Evolutionary conservation across 148 eudicot genomes (phyloP).

Genomic region (Oxyria digyna): DNA sequence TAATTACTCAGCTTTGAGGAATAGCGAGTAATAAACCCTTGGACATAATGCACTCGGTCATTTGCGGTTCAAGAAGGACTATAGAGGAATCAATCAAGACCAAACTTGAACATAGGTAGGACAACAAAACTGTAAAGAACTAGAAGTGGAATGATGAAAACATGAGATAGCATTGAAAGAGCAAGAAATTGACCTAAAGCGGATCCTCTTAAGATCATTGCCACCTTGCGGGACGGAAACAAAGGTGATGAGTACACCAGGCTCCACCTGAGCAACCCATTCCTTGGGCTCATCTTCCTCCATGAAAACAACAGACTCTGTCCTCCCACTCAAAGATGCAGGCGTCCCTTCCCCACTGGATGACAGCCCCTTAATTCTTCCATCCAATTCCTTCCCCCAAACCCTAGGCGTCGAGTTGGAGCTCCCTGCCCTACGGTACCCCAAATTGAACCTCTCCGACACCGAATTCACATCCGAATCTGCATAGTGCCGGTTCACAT

Average conservation of each 20-base stretch:
- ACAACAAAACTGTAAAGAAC: background rate
- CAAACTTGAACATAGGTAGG: background rate
- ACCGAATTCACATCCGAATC: constrained; percentile 45
- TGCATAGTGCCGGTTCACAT: constrained; percentile 23
- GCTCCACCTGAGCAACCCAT: constrained; percentile 99
- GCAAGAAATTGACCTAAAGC: constrained; percentile 51
- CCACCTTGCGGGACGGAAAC: constrained; percentile 75
- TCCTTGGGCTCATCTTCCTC: constrained; percentile 88
- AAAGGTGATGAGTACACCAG: constrained; percentile 91
- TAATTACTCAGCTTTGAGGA: background rate
- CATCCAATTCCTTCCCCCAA: constrained; percentile 74
- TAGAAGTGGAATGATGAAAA: constrained; percentile 9
- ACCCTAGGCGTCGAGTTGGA: constrained; percentile 33
- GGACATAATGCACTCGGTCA: background rate
- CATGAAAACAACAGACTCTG: constrained; percentile 55
- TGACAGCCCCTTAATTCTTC: constrained; percentile 54
- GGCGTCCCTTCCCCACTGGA: constrained; percentile 85
- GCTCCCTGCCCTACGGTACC: constrained; percentile 54
- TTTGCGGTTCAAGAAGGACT: background rate
- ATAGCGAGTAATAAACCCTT: background rate
- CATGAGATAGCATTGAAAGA: constrained; percentile 3
- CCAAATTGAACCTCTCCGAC: constrained; percentile 44
- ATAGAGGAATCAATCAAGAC: background rate
- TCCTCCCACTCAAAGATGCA: constrained; percentile 69
- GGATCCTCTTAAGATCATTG: constrained; percentile 85